phyloP scores from a whole-genome alignment of 768 basidiomycete genomes.

The Calocybe indica region DNA sequence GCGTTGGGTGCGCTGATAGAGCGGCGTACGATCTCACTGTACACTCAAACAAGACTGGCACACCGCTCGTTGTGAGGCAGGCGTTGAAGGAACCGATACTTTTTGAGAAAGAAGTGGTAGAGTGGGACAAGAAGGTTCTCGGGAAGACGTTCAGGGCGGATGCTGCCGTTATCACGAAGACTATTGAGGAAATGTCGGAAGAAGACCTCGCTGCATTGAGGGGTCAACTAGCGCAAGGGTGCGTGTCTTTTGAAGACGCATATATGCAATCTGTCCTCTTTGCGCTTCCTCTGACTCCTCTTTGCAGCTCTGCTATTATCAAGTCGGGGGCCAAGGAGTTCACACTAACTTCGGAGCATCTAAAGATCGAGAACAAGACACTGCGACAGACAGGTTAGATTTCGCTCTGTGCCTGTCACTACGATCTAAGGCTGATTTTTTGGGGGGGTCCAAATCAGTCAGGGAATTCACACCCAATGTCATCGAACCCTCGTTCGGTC shows the following conservation, averaged over 20 bases:
- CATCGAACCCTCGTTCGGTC: constrained; percentile 97
- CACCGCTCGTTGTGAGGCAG: constrained; percentile 80
- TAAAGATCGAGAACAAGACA: constrained; percentile 78
- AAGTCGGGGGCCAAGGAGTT: constrained; percentile 61
- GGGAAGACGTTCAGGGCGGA: constrained; percentile 90
- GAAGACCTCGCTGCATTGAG: constrained; percentile 59
- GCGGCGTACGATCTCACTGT: constrained; percentile 95
- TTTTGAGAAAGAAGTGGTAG: constrained; percentile 70
- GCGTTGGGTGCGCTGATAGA: constrained; percentile 97
- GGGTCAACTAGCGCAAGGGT: constrained; percentile 73
- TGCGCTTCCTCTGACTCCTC: not conserved
- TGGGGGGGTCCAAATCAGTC: constrained; percentile 42
- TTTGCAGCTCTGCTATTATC: constrained; percentile 47
- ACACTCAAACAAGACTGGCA: constrained; percentile 79
- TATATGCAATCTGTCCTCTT: not conserved
- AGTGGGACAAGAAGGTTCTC: constrained; percentile 82
- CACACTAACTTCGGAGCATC: constrained; percentile 61
- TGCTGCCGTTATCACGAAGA: constrained; percentile 56
- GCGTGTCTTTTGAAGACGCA: constrained; percentile 17
- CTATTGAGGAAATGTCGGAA: constrained; percentile 64
- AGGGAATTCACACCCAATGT: constrained; percentile 97
- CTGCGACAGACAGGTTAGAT: constrained; percentile 75
- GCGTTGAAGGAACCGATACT: constrained; percentile 81
- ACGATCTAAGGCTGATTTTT: constrained; percentile 1
- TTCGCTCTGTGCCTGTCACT: not conserved